phyloP scores from a whole-genome alignment of 2,329 filamentous ascomycete species.

The Beauveria sp. region DNA sequence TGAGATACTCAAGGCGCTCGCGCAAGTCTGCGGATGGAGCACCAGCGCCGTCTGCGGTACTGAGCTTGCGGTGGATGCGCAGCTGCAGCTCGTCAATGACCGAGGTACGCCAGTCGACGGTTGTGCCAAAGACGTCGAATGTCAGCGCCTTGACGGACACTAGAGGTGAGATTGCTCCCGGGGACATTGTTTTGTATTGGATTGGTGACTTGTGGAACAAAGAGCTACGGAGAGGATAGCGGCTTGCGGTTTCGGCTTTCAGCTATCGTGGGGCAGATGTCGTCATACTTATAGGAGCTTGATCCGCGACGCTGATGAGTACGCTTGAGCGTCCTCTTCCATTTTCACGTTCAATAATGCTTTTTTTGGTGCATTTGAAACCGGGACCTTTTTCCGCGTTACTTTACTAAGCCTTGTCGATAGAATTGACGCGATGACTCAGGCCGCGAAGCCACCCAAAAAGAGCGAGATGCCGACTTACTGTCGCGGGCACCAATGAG shows the following conservation, averaged over 20 bases:
- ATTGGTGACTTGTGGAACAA: background rate
- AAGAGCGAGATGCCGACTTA: too few species aligned
- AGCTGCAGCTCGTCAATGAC: constrained; percentile 52
- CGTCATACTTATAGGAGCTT: background rate
- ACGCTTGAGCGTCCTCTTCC: background rate
- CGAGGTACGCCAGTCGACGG: constrained; percentile 68
- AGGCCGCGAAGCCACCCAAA: too few species aligned
- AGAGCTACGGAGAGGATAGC: background rate
- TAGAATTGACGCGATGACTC: too few species aligned
- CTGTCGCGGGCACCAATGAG: too few species aligned
- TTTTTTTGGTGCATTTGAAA: too few species aligned
- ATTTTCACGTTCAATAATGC: background rate
- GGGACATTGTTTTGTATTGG: constrained; percentile 18
- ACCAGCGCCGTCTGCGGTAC: constrained; percentile 36
- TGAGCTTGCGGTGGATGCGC: constrained; percentile 39
- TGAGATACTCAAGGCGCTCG: constrained; percentile 41
- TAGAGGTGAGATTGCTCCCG: constrained; percentile 20
- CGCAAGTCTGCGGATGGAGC: constrained; percentile 39
- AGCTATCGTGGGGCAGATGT: background rate
- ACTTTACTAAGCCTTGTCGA: too few species aligned
- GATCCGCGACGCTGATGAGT: background rate
- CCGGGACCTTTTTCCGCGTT: too few species aligned
- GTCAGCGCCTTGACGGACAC: constrained; percentile 49
- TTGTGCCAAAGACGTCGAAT: constrained; percentile 75
- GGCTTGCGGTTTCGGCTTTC: background rate